Base-by-base conservation (phyloP, 2,329 filamentous ascomycete genomes). In the Tricladium varicosporioides region DNA sequence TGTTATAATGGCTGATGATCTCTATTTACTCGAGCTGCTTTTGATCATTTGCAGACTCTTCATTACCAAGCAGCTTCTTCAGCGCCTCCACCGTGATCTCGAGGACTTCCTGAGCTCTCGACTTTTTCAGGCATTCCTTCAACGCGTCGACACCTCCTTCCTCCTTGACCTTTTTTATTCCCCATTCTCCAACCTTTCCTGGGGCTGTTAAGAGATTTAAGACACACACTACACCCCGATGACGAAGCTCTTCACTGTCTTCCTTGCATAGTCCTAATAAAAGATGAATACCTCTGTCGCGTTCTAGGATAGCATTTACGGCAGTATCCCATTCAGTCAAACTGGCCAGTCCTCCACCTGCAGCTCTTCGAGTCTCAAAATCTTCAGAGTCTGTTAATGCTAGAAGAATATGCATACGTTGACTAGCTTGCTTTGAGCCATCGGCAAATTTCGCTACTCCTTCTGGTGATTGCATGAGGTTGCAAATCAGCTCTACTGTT, bases 351-450 rank as follows among this genome's bases (percentile, higher is more conserved):
- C 92, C 93, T 1, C 94, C 94, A 2, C 92, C 92, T 0, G 94
- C 92, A 0, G 92, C 94, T 48, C 86, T 85, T 31, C 93, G 79
- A 0, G 92, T 96, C 0, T 84, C 85, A 5, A 83, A 73, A 63
- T 97, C 92, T 51, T 96, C 89, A 1, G 91, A 86, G 68, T 97
- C 92, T 0, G 91, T 87, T 36, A 99, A 83, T 0, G 93, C 94
- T 11, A 97, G 81, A 0, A 99, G 77, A 42, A 97, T 85, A 68
- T 95, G 88, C 44, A 97, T 74, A 0, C 93, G 81, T 53, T 90
- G 86, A 22, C 81, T 82, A 0, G 91, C 89, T 59, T 87, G 82
- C 22, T 81, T 79, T 2, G 80, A 83, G 10, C 79, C 81, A 56
- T 89, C 87, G 0, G 85, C 87, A 65, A 91, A 93, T 27, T 88